Conservation (phyloP, 305 asterid species). For the Lippia alba region DNA sequence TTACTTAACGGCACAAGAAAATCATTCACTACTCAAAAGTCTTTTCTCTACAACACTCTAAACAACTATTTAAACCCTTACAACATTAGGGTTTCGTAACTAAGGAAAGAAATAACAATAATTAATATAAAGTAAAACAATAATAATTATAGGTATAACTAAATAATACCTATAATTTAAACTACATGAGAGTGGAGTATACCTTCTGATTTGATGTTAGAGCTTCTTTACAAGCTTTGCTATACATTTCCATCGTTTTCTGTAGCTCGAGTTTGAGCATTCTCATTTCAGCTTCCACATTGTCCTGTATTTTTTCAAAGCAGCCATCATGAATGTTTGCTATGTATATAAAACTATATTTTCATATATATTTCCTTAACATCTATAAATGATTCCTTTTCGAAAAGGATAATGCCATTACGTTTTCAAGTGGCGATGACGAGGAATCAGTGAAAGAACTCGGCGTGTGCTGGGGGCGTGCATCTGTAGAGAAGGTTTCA, state of each 20-base stretch:
- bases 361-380: no score
- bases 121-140: no score
- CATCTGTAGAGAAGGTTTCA: constrained; percentile 34
- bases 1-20: no score
- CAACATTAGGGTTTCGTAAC: no score
- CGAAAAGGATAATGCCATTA: constrained; percentile 42
- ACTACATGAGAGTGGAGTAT: neutral
- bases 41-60: no score
- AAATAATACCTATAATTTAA: neutral
- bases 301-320: constrained; percentile 74
- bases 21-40: no score
- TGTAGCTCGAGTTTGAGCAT: constrained; percentile 84
- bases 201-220: constrained; percentile 83
- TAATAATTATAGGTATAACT: no score
- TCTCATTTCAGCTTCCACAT: constrained; percentile 89
- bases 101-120: no score
- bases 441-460: constrained; percentile 61
- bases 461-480: constrained; percentile 43
- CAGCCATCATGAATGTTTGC: no score
- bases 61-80: no score
- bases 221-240: constrained; percentile 91
- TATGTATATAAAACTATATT: no score
- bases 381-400: neutral
- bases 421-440: constrained; percentile 63
- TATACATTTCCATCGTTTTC: constrained; percentile 88